phyloP scores from a whole-genome alignment of 176 grass and related monocot species.

The Otatea glauca region DNA sequence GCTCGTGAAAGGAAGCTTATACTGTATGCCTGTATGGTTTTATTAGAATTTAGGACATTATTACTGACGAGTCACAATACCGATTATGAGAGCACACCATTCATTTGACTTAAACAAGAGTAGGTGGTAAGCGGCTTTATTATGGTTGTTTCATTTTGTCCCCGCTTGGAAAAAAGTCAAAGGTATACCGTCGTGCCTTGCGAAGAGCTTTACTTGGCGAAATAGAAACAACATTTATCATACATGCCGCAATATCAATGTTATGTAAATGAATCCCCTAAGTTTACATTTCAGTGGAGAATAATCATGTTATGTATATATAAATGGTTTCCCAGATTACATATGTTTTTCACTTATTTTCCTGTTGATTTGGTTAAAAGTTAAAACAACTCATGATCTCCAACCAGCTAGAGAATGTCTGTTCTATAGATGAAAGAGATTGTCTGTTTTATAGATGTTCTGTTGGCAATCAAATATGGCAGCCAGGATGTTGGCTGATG shows the following conservation, averaged over 20 bases:
- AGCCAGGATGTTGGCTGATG: neutral
- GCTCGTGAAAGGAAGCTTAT: neutral
- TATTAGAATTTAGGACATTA: neutral
- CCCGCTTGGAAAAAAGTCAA: no score
- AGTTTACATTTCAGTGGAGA: conserved; percentile 1
- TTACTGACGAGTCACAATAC: neutral
- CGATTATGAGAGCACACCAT: neutral
- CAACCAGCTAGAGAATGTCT: neutral
- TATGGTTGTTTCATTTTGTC: no score
- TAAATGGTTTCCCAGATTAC: neutral
- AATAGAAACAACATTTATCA: no score
- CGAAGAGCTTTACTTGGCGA: no score
- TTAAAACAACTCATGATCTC: neutral
- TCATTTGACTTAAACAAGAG: conserved; percentile 10
- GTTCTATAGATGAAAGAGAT: neutral
- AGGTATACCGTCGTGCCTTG: no score
- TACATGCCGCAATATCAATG: neutral
- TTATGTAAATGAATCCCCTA: conserved; percentile 17
- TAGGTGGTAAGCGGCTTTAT: no score
- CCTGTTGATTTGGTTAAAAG: neutral
- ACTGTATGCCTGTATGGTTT: neutral
- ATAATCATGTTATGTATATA: conserved; percentile 2
- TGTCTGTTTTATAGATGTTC: neutral
- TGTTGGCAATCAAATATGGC: neutral
- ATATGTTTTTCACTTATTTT: conserved; percentile 25